A percentile compares a stretch with the other conserved stretches of the same genome.
Conservation (phyloP, 2,329 filamentous ascomycete genomes). For the Pseudogymnoascus sp. region DNA sequence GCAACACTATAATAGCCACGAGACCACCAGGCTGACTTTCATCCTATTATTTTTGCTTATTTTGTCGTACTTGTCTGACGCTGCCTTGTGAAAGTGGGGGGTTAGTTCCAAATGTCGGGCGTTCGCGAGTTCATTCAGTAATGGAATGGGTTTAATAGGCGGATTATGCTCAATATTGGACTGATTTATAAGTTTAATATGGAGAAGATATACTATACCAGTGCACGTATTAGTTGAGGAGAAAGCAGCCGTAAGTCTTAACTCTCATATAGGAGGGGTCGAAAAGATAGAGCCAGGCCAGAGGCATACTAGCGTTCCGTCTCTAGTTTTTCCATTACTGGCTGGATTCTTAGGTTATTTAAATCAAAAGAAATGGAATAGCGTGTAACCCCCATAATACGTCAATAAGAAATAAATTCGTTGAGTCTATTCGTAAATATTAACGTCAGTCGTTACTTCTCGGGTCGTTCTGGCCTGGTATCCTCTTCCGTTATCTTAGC, state of each 20-base stretch:
- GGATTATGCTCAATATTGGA: not conserved
- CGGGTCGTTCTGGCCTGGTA: constrained; percentile 10
- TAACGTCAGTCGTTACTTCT: not conserved
- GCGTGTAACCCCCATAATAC: not conserved
- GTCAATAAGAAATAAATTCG: not conserved
- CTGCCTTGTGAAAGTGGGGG: constrained; percentile 7
- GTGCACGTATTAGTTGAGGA: not conserved
- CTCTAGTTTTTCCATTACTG: not conserved
- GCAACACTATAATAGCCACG: constrained; percentile 4
- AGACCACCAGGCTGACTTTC: not conserved
- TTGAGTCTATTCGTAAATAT: not conserved
- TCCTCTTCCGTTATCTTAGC: constrained; percentile 41
- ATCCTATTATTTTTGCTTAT: constrained; percentile 7
- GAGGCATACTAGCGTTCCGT: not conserved
- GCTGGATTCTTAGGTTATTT: not conserved
- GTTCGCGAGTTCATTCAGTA: not conserved
- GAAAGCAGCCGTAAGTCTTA: not conserved
- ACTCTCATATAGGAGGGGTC: not conserved
- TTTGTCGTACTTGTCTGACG: not conserved
- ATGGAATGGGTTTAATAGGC: not conserved
- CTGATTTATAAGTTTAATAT: not conserved
- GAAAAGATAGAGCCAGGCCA: not conserved
- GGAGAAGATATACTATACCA: not conserved
- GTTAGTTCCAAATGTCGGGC: not conserved
- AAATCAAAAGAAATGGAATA: not conserved